Base-by-base conservation (phyloP, 2,329 filamentous ascomycete genomes). In the Myriangium duriaei region DNA sequence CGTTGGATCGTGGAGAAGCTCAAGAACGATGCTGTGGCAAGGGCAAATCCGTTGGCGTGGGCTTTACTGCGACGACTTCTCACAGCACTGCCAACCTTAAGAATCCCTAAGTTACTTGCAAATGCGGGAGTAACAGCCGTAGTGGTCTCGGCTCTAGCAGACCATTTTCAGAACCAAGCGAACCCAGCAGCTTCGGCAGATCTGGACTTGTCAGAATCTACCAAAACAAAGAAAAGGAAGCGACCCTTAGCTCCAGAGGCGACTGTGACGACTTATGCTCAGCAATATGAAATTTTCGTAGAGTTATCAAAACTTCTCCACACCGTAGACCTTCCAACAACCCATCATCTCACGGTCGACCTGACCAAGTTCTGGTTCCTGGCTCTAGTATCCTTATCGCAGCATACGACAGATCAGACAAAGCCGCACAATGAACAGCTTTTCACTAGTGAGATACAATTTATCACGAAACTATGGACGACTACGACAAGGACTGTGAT, bases 1-100 rank as follows among this genome's bases (percentile, higher is more conserved):
- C 69, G 71, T 50, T 81, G 78, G 78, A 57, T 80, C 15, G 59
- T 79, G 48, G 76, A 73, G 48, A 76, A 71, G 51, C 46, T 79
- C 37, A 69, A 65, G 47, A 53, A 58, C 33, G 55, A 59, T 14
- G 50, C 51, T 21, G 58, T 47, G 32, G 65, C 65, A 37, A 62
- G 65, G 35, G 53, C 58, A 21, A 60, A 64, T 30, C 45, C 55
- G n/a, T 50, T 50, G 32, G 60, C 64, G 18, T 77, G 72, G 81
- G 65, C 62, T 18, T 67, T 85, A 24, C 55, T 86, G 6, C 31
- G 38, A 13, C 34, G 14, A 2, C 30, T 39, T 10, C 16, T 45
- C 15, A 24, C 18, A 11, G 18, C 34, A 24, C 31, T 43, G 21
- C 39, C 43, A 6, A 19, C 21, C n/a, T 26, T n/a, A 7, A 26